These are phyloP conservation scores for Diaporthe caulivora DNA, from an alignment of 2,329 filamentous ascomycete genomes.

Conservation along the genomic window DNA sequence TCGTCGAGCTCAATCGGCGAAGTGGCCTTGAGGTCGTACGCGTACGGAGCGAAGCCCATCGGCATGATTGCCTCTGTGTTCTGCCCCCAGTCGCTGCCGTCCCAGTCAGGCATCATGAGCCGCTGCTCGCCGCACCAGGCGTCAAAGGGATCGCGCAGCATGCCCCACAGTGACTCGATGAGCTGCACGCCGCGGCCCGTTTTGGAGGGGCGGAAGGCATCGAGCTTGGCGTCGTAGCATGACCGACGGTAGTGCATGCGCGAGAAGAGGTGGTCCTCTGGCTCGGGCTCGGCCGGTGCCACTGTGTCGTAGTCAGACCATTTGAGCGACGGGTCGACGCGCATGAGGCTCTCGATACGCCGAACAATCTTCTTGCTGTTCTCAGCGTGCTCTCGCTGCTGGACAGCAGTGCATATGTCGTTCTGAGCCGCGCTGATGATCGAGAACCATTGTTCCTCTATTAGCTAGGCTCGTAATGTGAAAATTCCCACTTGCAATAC, in stretches of 20 bases:
- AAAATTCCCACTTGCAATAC: slow-evolving; percentile 14
- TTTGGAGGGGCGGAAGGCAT: neutral
- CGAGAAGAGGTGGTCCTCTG: slow-evolving; percentile 11
- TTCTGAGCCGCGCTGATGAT: neutral
- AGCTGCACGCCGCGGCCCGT: slow-evolving; percentile 6
- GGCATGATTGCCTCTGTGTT: slow-evolving; percentile 15
- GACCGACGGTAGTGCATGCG: slow-evolving; percentile 16
- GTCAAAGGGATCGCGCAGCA: slow-evolving; percentile 7
- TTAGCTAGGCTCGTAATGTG: slow-evolving; percentile 3
- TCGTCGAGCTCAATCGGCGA: neutral
- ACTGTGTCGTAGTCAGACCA: slow-evolving; percentile 6
- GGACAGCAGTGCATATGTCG: neutral
- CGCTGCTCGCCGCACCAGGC: neutral
- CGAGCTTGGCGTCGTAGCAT: slow-evolving; percentile 7
- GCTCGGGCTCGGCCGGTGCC: neutral
- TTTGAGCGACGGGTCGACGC: neutral
- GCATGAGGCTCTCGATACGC: neutral
- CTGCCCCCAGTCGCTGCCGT: neutral
- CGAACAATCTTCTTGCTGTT: slow-evolving; percentile 2
- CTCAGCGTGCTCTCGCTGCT: neutral
- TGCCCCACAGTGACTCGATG: neutral
- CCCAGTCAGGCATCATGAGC: neutral
- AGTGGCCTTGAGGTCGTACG: neutral
- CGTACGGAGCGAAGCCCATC: neutral
- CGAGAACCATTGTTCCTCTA: slow-evolving; percentile 8